Conservation (phyloP, 208 protist genomes). For the Herpetomonas samuelpessoai region DNA sequence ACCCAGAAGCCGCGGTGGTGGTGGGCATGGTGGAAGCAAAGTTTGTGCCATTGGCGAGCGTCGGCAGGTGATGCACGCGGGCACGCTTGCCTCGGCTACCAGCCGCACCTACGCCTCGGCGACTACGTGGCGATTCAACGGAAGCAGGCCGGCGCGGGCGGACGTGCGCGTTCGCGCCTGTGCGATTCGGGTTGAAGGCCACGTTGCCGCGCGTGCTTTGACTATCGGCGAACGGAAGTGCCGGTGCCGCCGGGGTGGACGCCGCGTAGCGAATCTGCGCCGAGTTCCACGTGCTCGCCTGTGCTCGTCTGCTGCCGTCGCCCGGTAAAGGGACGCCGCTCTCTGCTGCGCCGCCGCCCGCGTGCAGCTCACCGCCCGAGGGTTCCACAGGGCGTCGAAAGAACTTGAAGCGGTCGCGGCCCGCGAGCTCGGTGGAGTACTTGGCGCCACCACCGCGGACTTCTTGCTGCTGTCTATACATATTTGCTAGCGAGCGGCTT, state of each 20-base stretch:
- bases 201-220: constrained; percentile 9
- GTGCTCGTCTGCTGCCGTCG: too few species aligned
- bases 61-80: constrained; percentile 36
- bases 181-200: constrained; percentile 11
- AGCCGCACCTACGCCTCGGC: too few species aligned
- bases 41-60: constrained; percentile 6
- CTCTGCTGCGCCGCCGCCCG: too few species aligned
- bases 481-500: not conserved
- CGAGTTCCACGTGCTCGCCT: constrained; percentile 4
- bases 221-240: not conserved
- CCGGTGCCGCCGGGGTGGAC: constrained; percentile 16
- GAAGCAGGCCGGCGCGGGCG: not conserved
- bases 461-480: constrained; percentile 26
- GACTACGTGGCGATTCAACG: not conserved
- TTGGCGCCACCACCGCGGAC: constrained; percentile 44
- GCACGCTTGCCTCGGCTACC: not conserved
- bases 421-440: constrained; percentile 73
- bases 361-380: constrained; percentile 15
- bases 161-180: not conserved
- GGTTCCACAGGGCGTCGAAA: constrained; percentile 81
- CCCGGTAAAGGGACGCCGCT: too few species aligned
- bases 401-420: constrained; percentile 84
- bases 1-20: constrained; percentile 6
- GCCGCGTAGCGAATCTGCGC: constrained; percentile 24
- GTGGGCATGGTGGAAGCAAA: not conserved